phyloP scores from a whole-genome alignment of 768 basidiomycete genomes.

The Trametopsis cervina region DNA sequence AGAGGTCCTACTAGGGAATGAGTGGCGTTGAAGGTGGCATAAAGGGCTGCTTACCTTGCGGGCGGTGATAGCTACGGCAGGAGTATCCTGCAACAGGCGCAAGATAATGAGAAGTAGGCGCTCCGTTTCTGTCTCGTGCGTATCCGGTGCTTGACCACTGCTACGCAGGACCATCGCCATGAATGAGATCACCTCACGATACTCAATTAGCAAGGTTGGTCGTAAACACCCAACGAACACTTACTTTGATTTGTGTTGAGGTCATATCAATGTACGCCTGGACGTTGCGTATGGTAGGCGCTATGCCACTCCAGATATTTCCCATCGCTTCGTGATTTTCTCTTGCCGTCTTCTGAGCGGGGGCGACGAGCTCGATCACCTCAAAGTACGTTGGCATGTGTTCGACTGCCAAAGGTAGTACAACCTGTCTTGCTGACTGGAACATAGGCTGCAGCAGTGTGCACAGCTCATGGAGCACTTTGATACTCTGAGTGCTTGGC shows the following conservation, averaged over 20 bases:
- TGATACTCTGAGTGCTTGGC: constrained; percentile 82
- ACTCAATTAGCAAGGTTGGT: background rate
- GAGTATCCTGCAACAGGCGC: constrained; percentile 91
- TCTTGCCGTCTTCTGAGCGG: constrained; percentile 73
- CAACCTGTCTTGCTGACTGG: constrained; percentile 67
- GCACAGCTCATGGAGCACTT: constrained; percentile 89
- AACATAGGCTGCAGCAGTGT: constrained; percentile 88
- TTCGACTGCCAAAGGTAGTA: constrained; percentile 57
- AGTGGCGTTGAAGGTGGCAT: too few species aligned
- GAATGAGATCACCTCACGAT: constrained; percentile 75
- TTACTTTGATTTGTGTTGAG: constrained; percentile 85
- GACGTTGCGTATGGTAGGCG: constrained; percentile 66
- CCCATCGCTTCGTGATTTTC: constrained; percentile 79
- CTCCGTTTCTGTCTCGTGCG: constrained; percentile 72
- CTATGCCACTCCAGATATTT: constrained; percentile 75
- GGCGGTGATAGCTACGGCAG: constrained; percentile 72
- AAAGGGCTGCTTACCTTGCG: constrained; percentile 52
- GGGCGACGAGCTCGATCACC: constrained; percentile 69
- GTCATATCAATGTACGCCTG: constrained; percentile 77
- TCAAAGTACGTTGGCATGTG: constrained; percentile 77
- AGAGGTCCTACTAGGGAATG: constrained; percentile 62
- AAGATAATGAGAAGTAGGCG: constrained; percentile 73
- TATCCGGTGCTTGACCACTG: constrained; percentile 32
- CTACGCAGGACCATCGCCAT: constrained; percentile 84
- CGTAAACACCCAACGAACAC: constrained; percentile 9